Evolutionary conservation across 805 yeast genomes (phyloP).

Genomic region (Yarrowia yakushimensis): DNA sequence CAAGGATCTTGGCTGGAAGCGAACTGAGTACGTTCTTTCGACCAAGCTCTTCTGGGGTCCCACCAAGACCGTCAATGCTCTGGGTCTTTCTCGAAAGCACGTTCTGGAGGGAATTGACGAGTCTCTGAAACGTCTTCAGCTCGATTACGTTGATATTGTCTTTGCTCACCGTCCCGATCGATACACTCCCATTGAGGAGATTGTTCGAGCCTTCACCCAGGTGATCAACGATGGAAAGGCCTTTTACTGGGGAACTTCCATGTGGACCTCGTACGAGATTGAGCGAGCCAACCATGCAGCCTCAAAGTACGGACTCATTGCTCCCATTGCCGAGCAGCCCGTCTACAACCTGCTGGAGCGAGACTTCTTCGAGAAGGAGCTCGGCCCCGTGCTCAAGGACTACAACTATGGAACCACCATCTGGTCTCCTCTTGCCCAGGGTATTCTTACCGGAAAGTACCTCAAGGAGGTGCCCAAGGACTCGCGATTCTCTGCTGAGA

Average conservation of each 20-base stretch:
- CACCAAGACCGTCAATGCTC: conserved; percentile 32
- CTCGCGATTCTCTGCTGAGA: conserved; percentile 30
- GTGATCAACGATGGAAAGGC: conserved; percentile 37
- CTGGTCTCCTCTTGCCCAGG: conserved; percentile 38
- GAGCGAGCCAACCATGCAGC: conserved; percentile 39
- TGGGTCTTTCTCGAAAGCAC: conserved; percentile 38
- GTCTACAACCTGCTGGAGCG: conserved; percentile 34
- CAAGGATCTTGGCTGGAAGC: conserved; percentile 36
- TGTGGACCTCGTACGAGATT: conserved; percentile 38
- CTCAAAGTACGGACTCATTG: conserved; percentile 35
- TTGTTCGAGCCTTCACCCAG: conserved; percentile 38
- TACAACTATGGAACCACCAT: conserved; percentile 38
- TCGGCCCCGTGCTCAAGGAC: conserved; percentile 34
- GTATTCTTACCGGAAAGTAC: conserved; percentile 38
- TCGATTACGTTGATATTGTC: conserved; percentile 37
- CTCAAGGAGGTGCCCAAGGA: conserved; percentile 33
- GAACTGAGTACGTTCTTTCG: conserved; percentile 36
- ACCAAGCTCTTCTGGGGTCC: conserved; percentile 38
- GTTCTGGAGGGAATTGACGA: conserved; percentile 36
- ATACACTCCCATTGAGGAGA: conserved; percentile 37
- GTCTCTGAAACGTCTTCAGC: conserved; percentile 36
- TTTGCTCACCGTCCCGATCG: conserved; percentile 39
- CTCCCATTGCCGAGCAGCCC: conserved; percentile 38
- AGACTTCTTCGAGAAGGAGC: conserved; percentile 35
- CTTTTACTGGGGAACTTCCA: conserved; percentile 38